Evolutionary conservation across 2,329 filamentous ascomycete species (phyloP).

Genomic region (Epichloe typhina): DNA sequence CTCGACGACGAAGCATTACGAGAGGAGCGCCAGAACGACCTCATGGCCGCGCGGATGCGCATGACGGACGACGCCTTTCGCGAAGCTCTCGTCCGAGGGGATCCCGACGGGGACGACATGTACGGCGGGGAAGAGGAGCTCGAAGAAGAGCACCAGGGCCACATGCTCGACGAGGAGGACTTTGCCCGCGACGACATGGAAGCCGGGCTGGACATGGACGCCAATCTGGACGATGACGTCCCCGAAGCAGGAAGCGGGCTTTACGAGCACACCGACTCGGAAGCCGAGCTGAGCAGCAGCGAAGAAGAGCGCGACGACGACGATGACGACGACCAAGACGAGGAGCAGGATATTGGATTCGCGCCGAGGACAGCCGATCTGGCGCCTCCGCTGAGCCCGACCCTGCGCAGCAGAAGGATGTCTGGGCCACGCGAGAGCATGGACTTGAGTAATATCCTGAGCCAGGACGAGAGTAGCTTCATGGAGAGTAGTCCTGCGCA

Average conservation of each 20-base stretch:
- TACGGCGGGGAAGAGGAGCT: conserved; percentile 41
- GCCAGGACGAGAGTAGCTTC: conserved; percentile 43
- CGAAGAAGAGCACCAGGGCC: conserved; percentile 41
- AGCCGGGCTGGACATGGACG: conserved; percentile 39
- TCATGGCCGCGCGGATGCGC: conserved; percentile 37
- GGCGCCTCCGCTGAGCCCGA: conserved; percentile 24
- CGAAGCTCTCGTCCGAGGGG: conserved; percentile 40
- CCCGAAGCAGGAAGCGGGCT: conserved; percentile 50
- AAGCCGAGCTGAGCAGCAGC: conserved; percentile 46
- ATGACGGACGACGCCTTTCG: conserved; percentile 50
- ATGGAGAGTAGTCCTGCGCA: conserved; percentile 38
- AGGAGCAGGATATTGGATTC: conserved; percentile 24
- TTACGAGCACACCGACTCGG: conserved; percentile 70
- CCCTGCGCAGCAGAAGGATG: conserved; percentile 16
- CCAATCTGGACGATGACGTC: conserved; percentile 59
- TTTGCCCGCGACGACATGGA: conserved; percentile 25
- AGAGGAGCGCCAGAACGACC: conserved; percentile 32
- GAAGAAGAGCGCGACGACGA: conserved; percentile 16
- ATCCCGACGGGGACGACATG: conserved; percentile 33
- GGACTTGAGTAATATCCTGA: conserved; percentile 43
- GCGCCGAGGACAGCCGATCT: conserved; percentile 23
- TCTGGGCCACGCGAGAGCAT: conserved; percentile 32
- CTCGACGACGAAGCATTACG: conserved; percentile 26
- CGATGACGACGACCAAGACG: conserved; percentile 10
- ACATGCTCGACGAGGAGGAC: conserved; percentile 52